Percentiles rank a stretch among this genome's conserved stretches.
phyloP scores from a whole-genome alignment of 306 rosid genomes.

The Rubus idaeus region DNA sequence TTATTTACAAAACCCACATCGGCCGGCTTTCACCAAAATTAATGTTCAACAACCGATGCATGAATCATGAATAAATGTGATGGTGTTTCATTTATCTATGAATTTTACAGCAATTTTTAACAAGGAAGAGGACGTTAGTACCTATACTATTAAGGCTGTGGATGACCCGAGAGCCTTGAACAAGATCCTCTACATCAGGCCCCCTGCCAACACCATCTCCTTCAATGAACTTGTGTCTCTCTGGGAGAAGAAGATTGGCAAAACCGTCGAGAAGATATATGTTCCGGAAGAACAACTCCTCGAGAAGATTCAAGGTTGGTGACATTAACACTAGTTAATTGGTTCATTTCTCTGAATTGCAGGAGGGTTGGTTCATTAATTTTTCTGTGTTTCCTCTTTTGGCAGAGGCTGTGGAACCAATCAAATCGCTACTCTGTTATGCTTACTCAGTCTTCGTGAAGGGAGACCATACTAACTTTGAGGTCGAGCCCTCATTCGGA shows the following conservation, averaged over 20 bases:
- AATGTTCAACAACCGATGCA: too few relatives aligned
- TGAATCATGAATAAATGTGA: too few relatives aligned
- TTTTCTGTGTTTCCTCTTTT: not conserved
- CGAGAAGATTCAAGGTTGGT: constrained; percentile 36
- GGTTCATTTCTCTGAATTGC: too few relatives aligned
- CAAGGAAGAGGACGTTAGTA: constrained; percentile 46
- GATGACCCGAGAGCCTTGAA: constrained; percentile 47
- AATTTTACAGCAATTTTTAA: constrained; percentile 31
- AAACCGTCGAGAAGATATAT: constrained; percentile 26
- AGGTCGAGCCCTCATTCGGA: constrained; percentile 57
- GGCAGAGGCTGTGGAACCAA: constrained; percentile 51
- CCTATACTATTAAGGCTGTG: constrained; percentile 35
- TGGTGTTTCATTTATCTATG: not conserved
- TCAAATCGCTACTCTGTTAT: constrained; percentile 33
- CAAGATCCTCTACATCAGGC: constrained; percentile 38
- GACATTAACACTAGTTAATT: not conserved
- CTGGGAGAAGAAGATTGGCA: constrained; percentile 45
- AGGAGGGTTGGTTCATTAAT: too few relatives aligned
- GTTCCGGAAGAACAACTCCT: constrained; percentile 37
- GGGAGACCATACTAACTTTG: constrained; percentile 57
- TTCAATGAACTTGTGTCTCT: constrained; percentile 36
- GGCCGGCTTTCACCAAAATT: too few relatives aligned
- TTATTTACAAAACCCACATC: too few relatives aligned
- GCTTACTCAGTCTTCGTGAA: constrained; percentile 47
- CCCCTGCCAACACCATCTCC: constrained; percentile 32